Conservation (phyloP, 352 stramenopile genomes). For the Phytophthora palmivora region DNA sequence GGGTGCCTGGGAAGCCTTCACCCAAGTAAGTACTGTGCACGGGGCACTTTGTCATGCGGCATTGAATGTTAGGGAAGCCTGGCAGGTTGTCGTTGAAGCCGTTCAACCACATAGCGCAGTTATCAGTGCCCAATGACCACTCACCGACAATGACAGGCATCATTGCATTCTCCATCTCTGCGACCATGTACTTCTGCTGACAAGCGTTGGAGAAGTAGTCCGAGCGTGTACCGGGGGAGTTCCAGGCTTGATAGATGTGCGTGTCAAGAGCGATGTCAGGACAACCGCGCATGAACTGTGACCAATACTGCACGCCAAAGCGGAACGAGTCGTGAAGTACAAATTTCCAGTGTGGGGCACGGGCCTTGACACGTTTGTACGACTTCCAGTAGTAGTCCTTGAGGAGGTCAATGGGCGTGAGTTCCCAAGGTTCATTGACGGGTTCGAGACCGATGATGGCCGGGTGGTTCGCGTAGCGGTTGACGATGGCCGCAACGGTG, state of each 20-base stretch:
- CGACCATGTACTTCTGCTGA: conserved; percentile 88
- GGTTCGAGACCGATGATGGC: conserved; percentile 93
- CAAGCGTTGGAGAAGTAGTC: conserved; percentile 93
- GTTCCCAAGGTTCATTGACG: conserved; percentile 96
- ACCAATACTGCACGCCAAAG: conserved; percentile 82
- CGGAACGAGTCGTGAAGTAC: conserved; percentile 97
- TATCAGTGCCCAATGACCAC: conserved; percentile 91
- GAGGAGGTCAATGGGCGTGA: conserved; percentile 92
- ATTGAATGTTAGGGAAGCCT: conserved; percentile 89
- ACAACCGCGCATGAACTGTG: conserved; percentile 80
- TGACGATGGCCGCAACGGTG: conserved; percentile 88
- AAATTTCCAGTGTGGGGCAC: conserved; percentile 95
- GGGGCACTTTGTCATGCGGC: conserved; percentile 88
- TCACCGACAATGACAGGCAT: conserved; percentile 96
- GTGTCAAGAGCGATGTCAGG: conserved; percentile 95
- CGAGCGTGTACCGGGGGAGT: conserved; percentile 65
- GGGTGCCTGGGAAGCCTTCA: conserved; percentile 87
- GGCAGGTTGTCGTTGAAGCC: conserved; percentile 57
- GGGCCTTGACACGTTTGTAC: conserved; percentile 94
- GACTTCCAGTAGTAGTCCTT: conserved; percentile 97
- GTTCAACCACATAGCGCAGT: conserved; percentile 88
- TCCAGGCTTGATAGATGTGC: conserved; percentile 96
- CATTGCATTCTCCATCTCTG: conserved; percentile 91
- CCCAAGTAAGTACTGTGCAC: conserved; percentile 90
- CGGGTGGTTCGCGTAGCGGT: conserved; percentile 87